Evolutionary conservation across 345 rosid species (phyloP).

Genomic region (Eutrema heterophyllum): DNA sequence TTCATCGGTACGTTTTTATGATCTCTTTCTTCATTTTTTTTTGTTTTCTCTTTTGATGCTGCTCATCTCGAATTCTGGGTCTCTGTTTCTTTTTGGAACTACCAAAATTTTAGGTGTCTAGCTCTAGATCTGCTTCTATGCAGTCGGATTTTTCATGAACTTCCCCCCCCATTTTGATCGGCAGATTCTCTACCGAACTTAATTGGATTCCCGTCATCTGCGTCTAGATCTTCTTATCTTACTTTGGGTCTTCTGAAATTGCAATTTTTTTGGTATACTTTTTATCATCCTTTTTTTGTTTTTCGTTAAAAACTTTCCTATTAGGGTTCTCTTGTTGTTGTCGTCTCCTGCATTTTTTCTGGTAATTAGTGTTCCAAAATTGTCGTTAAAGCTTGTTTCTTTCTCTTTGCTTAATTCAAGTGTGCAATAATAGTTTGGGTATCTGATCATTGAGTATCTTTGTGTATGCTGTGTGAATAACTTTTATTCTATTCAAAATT

Average conservation of each 20-base stretch:
- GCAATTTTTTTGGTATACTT: not conserved
- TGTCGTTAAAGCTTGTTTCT: not conserved
- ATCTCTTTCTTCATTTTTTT: not conserved
- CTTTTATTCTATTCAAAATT: not conserved
- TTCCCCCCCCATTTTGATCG: not conserved
- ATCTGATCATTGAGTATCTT: not conserved
- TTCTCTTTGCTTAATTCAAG: no score
- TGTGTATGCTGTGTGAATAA: not conserved
- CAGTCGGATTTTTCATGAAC: not conserved
- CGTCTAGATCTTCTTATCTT: constrained; percentile 11
- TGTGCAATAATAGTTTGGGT: no score
- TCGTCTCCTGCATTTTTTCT: not conserved
- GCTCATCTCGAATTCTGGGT: constrained; percentile 9
- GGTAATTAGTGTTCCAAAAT: not conserved
- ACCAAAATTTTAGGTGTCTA: not conserved
- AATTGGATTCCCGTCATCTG: not conserved
- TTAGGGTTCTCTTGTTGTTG: not conserved
- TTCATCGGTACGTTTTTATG: not conserved
- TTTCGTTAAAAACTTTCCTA: not conserved
- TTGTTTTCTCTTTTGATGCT: not conserved
- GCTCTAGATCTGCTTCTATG: constrained; percentile 29
- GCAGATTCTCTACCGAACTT: not conserved
- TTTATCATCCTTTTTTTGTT: not conserved
- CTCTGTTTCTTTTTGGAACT: not conserved
- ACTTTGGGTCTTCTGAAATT: not conserved